phyloP scores from a whole-genome alignment of 352 stramenopile genomes.

The Globisporangium yorkense region DNA sequence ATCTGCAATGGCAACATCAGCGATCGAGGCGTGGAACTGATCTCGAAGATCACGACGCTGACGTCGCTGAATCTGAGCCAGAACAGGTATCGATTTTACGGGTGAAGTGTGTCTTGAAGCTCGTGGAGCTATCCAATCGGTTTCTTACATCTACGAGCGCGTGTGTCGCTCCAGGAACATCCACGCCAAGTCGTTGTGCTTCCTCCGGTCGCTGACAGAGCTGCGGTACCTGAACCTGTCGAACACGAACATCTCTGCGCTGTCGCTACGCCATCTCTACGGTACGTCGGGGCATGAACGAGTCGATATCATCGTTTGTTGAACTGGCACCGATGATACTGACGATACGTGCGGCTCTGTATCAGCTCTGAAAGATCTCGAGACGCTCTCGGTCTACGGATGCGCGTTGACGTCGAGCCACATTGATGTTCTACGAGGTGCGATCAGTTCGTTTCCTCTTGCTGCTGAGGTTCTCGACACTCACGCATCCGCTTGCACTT shows the following conservation, averaged over 20 bases:
- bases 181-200: conserved; percentile 53
- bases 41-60: conserved; percentile 70
- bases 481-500: neutral
- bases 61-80: conserved; percentile 78
- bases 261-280: conserved; percentile 66
- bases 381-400: conserved; percentile 52
- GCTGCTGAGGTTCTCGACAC: neutral
- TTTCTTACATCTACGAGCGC: neutral
- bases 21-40: conserved; percentile 61
- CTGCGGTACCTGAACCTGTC: conserved; percentile 72
- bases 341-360: neutral
- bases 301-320: neutral
- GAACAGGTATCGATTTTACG: conserved; percentile 37
- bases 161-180: conserved; percentile 45
- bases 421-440: conserved; percentile 55
- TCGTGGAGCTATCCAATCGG: no score
- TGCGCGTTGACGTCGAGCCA: conserved; percentile 38
- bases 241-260: conserved; percentile 58
- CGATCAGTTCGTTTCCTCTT: neutral
- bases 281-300: conserved; percentile 22
- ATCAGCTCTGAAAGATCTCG: conserved; percentile 44
- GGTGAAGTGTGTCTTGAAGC: no score
- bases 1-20: conserved; percentile 67
- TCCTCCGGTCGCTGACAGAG: conserved; percentile 47
- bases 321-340: neutral